Evolutionary conservation across 78 protist species (phyloP), one percentile per base, ranked within the genome.

Genomic region (Neovahlkampfia damariscottae): DNA sequence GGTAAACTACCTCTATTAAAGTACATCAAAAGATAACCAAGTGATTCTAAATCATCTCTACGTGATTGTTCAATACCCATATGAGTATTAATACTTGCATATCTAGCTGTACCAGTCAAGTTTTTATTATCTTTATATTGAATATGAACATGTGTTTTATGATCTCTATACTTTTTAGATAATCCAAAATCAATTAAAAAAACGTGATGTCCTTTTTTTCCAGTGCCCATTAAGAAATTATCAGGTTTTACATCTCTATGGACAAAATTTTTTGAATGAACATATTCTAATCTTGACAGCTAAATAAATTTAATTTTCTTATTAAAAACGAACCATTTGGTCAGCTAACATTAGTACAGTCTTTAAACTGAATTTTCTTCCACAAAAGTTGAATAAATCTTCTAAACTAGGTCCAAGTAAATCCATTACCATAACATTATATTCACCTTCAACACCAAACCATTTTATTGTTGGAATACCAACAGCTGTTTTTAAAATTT

Each of bases 391-490:
- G 67, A 86, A 77, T 19, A 83, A 30, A 8, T 86, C 90, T 58
- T 86, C 90, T 67, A 86, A 73, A 7, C 77, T 50, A 2, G 88
- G 88, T 2, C 90, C 90, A 27, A 86, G 79, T 70, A 85, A 41
- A 6, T 75, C 86, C 67, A 85, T 80, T 72, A 76, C 88, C 83
- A 95, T 86, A 10, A 90, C 94, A 78, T 93, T 86, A 72, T 84
- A 91, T 58, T 93, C 96, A 6, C 98, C 98, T 38, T 96, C 99
- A 1, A 85, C 79, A 1, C 99, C 98, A 79, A 66, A 95, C 95
- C 97, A 98, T 66, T 82, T 86, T 8, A 97, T 95, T 27, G 67
- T 62, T 0, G 98, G 98, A 10, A 95, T 82, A 29, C 93, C 92
- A 5, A 86, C 81, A 1, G 80, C 70, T 10, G 39, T 2, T 19